Conservation (phyloP, 371 early-diverging fungal genomes). For the Mucor sp. region DNA sequence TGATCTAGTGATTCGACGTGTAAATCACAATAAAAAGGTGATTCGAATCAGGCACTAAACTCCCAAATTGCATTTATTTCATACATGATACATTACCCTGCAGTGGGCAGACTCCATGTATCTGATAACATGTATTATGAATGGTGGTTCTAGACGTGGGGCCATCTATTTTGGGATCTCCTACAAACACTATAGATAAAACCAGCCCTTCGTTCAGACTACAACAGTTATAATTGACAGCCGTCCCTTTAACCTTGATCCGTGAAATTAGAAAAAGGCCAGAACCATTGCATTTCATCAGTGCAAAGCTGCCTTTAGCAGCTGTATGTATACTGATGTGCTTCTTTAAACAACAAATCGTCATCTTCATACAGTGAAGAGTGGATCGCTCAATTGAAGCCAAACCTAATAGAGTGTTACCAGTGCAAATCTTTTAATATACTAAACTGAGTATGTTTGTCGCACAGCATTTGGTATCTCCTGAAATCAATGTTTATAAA, state of each 20-base stretch:
- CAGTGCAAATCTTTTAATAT: background rate
- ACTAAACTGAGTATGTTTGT: background rate
- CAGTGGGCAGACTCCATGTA: background rate
- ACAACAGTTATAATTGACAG: background rate
- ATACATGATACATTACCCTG: background rate
- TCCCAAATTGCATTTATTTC: background rate
- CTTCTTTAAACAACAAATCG: background rate
- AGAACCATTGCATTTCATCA: background rate
- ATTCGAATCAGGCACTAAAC: background rate
- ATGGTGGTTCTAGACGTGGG: background rate
- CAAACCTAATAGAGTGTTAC: background rate
- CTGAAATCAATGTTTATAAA: background rate
- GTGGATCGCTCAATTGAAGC: background rate
- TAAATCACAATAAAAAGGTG: background rate
- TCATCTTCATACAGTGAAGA: background rate
- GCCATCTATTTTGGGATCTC: background rate
- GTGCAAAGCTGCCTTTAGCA: background rate
- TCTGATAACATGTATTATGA: background rate
- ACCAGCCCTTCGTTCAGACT: background rate
- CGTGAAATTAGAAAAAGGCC: background rate
- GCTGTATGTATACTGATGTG: background rate
- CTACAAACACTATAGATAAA: background rate
- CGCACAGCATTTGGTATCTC: background rate
- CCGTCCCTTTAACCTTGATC: background rate
- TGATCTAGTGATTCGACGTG: background rate